Conservation (phyloP, 768 basidiomycete genomes). For the Suillus cothurnatus region DNA sequence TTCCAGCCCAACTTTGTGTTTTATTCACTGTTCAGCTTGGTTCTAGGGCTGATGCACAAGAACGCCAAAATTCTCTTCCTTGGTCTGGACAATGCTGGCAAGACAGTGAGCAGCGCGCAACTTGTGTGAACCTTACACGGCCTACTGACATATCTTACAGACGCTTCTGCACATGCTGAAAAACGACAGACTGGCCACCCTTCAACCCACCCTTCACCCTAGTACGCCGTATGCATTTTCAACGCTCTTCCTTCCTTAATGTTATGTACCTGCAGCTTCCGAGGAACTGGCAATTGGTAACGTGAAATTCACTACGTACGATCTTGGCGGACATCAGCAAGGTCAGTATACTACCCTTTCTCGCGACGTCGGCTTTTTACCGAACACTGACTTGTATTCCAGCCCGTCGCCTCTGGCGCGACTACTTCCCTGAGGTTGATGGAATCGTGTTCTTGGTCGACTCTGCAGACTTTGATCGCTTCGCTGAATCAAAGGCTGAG, state of each 20-base stretch:
- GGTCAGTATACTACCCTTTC: conserved; percentile 47
- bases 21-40: conserved; percentile 6
- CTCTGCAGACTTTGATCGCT: conserved; percentile 95
- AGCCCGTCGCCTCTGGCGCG: conserved; percentile 98
- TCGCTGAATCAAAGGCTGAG: conserved; percentile 95
- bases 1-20: conserved; percentile 4
- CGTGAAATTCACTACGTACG: conserved; percentile 98
- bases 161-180: conserved; percentile 99
- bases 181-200: conserved; percentile 95
- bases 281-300: conserved; percentile 99
- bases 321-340: conserved; percentile 97
- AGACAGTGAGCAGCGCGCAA: conserved; percentile 68
- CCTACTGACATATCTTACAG: conserved; percentile 41
- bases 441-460: conserved; percentile 99
- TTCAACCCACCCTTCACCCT: conserved; percentile 98
- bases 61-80: conserved; percentile 99
- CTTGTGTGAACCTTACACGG: neutral
- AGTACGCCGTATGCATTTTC: conserved; percentile 54
- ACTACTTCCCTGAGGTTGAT: conserved; percentile 99
- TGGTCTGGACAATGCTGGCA: conserved; percentile 98
- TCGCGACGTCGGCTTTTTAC: conserved; percentile 1
- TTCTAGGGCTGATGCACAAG: conserved; percentile 86
- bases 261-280: conserved; percentile 62
- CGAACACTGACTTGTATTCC: neutral
- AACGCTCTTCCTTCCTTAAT: conserved; percentile 7